Evolutionary conservation across 2,329 filamentous ascomycete species (phyloP), one percentile per base, ranked within the genome.

Genomic region (Fonsecaea monophora): DNA sequence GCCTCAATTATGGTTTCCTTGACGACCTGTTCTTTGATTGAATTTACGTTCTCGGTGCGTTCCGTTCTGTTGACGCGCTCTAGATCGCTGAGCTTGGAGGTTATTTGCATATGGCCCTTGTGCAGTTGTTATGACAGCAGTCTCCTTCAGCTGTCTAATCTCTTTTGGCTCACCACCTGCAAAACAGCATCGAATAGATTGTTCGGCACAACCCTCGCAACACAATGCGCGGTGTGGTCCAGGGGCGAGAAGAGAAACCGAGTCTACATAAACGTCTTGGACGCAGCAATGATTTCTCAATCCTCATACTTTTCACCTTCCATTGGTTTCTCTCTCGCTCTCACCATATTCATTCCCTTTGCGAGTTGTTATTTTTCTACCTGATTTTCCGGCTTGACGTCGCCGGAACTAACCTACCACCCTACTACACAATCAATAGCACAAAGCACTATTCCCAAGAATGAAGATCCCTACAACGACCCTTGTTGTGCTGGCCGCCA

Each of bases 131-230:
- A 48, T 70, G 66, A 70, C 68, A 70, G 68, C 68, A 66, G 60
- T 65, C 64, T 59, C 63, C 60, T 45, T 56, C 48, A 35, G 54
- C 64, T 64, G 68, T 70, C 68, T 68, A 70, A 70, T 70, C 48
- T 70, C 68, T 53, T 60, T 50, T 53, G 60, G 50, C 65, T 70
- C 37, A 60, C 60, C 54, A 64, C 35, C 55, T 59, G 57, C 62
- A 48, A 53, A 40, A n/a, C 35, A 15, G 59, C 50, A 53, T 53
- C 62, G 35, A 62, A 59, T 38, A 48, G 48, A 53, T 53, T 35
- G 60, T 64, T 62, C 62, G 62, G 65, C 67, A 68, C 60, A 65
- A 65, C 63, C 42, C 55, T 53, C 42, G 50, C 55, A 50, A 62
- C 45, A 58, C 18, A 21, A 61, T 40, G 54, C 45, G 42, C 32